Base-by-base conservation (phyloP, 2,329 filamentous ascomycete species). In the Paecilomyces sp. region DNA sequence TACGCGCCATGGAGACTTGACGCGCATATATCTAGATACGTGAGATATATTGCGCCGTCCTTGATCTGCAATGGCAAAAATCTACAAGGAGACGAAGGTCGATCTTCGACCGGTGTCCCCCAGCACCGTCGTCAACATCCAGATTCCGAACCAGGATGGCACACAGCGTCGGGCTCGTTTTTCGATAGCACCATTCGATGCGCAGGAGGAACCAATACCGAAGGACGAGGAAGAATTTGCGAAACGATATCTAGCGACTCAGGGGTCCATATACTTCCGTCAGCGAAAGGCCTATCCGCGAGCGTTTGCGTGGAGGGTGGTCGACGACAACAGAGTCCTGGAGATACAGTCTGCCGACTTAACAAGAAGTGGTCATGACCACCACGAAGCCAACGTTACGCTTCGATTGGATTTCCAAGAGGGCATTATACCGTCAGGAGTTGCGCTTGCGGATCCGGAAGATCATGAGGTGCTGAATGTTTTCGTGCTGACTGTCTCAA, bases 301-400 rank as follows among this genome's bases (percentile, higher is more conserved):
- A 70, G 91, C 86, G 74, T 95, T 97, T 71, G 82, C 96, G 55
- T 99, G 94, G 94, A 86, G 93, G 66, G 83, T 97, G 47, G 78
- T 97, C 62, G 89, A 96, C 69, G 86, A 91, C 68, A 86, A 87
- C 69, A 89, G 85, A 65, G 81, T 91, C 63, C 81, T 99, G 66
- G 93, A 94, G 76, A 82, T 99, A 56, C 89, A 91, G 70, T 87
- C 86, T 50, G 86, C 90, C 61, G 94, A 99, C 75, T 78, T 97
- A 65, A 88, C 86, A 71, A 92, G 84, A 77, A 84, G 81, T 65
- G 82, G 81, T 62, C 83, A 81, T 65, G 83, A 86, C 24, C 75
- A 80, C 52, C 71, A 76, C 56, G 91, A 95, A 74, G 85, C 89
- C 58, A 85, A 88, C 64, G 79, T 94, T 57, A 88, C 89, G 3